Conservation (phyloP, 2,329 filamentous ascomycete genomes). For the Lojkania enalia region DNA sequence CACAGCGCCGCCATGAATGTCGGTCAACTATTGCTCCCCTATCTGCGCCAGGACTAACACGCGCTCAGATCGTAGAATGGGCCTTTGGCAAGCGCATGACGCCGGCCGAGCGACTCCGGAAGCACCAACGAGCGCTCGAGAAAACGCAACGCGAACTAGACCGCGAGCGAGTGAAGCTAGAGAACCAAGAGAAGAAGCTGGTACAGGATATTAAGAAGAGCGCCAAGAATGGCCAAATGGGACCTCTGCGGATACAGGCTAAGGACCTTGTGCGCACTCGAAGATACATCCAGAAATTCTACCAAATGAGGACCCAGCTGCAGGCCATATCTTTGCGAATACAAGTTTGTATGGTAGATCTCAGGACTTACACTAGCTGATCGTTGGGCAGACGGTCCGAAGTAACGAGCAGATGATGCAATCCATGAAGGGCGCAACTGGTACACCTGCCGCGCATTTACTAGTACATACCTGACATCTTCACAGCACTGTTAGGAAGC, state of each 20-base stretch:
- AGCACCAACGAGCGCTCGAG: conserved; percentile 95
- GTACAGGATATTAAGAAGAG: conserved; percentile 97
- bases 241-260: conserved; percentile 97
- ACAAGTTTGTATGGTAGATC: conserved; percentile 73
- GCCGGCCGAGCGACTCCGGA: conserved; percentile 85
- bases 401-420: conserved; percentile 99
- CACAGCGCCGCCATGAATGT: conserved; percentile 60
- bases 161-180: conserved; percentile 89
- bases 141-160: conserved; percentile 97
- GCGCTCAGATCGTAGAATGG: conserved; percentile 92
- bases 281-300: conserved; percentile 97
- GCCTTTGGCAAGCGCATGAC: conserved; percentile 99
- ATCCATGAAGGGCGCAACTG: conserved; percentile 95
- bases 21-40: conserved; percentile 28
- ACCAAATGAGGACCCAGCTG: conserved; percentile 94
- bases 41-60: conserved; percentile 15
- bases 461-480: conserved; percentile 17
- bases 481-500: conserved; percentile 76
- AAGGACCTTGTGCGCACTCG: conserved; percentile 94
- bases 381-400: conserved; percentile 73
- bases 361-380: too few species aligned
- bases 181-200: conserved; percentile 98
- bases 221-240: conserved; percentile 97
- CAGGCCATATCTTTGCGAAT: conserved; percentile 95
- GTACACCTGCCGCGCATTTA: conserved; percentile 18